A percentile compares a stretch with the other conserved stretches of the same genome.
These are phyloP conservation scores for Hygrophila difformis DNA, from an alignment of 257 asterid genomes.

Conservation along the genomic window DNA sequence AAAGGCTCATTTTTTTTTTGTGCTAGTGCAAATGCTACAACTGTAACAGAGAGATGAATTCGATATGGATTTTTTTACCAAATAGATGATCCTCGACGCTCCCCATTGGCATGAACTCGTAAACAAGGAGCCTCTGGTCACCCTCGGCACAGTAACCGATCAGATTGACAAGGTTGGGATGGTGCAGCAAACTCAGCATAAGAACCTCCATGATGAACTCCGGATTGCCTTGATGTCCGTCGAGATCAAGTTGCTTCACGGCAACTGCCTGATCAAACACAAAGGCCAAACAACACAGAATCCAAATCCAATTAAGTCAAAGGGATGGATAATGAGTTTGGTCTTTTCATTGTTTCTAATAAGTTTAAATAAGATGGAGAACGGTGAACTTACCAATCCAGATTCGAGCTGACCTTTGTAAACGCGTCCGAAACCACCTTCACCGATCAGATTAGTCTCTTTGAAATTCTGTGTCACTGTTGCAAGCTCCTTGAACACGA, in stretches of 20 bases:
- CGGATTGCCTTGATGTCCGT: constrained; percentile 61
- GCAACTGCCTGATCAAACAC: constrained; percentile 30
- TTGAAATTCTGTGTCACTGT: constrained; percentile 40
- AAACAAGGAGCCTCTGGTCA: constrained; percentile 56
- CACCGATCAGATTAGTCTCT: constrained; percentile 50
- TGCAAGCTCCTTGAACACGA: constrained; percentile 37
- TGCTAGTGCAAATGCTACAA: no score
- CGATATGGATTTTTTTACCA: constrained; percentile 42
- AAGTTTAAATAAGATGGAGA: no score
- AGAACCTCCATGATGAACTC: constrained; percentile 60
- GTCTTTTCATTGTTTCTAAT: no score
- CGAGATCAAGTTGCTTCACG: constrained; percentile 50
- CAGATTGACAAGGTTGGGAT: constrained; percentile 54
- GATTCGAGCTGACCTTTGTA: constrained; percentile 37
- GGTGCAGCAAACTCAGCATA: constrained; percentile 58
- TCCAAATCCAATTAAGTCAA: no score
- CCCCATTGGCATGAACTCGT: constrained; percentile 60
- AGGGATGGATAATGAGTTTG: no score
- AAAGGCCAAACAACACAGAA: no score
- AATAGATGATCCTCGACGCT: constrained; percentile 63
- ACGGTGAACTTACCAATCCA: constrained; percentile 30
- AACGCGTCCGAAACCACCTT: constrained; percentile 65
- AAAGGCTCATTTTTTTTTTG: no score
- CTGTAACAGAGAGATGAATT: no score
- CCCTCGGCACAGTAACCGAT: constrained; percentile 63